phyloP scores from a whole-genome alignment of 208 protist species.

The Leishmania mexicana region DNA sequence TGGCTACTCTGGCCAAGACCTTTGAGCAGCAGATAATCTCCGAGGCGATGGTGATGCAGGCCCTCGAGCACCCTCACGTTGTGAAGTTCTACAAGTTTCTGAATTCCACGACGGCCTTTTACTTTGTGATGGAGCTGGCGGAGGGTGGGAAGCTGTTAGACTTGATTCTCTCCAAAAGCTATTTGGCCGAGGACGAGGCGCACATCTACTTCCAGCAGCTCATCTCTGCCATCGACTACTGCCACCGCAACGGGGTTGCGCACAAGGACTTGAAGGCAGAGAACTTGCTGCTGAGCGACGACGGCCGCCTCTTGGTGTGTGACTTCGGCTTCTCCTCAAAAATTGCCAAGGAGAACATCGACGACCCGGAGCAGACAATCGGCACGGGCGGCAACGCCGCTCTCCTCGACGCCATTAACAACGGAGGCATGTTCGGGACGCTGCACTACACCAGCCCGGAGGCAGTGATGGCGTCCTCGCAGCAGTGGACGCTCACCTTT shows the following conservation, averaged over 20 bases:
- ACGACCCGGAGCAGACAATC: constrained; percentile 50
- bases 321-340: constrained; percentile 92
- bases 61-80: constrained; percentile 88
- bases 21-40: constrained; percentile 76
- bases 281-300: constrained; percentile 82
- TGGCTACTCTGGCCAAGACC: constrained; percentile 27
- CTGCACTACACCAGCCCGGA: constrained; percentile 90
- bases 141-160: constrained; percentile 95
- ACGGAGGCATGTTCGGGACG: constrained; percentile 59
- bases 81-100: constrained; percentile 91
- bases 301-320: constrained; percentile 79
- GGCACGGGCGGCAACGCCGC: constrained; percentile 41
- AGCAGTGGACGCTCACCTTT: constrained; percentile 15
- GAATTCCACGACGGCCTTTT: constrained; percentile 82
- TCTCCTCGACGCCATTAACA: constrained; percentile 33
- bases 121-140: constrained; percentile 91
- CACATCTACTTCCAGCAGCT: constrained; percentile 95
- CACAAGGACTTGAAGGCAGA: constrained; percentile 93
- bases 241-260: constrained; percentile 86
- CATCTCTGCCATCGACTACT: constrained; percentile 94
- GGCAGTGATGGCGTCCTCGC: constrained; percentile 49
- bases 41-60: constrained; percentile 90
- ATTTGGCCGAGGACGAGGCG: constrained; percentile 86
- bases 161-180: constrained; percentile 85
- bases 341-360: constrained; percentile 48